phyloP scores from a whole-genome alignment of 495 filamentous ascomycete species.

The Penicillium taxi region DNA sequence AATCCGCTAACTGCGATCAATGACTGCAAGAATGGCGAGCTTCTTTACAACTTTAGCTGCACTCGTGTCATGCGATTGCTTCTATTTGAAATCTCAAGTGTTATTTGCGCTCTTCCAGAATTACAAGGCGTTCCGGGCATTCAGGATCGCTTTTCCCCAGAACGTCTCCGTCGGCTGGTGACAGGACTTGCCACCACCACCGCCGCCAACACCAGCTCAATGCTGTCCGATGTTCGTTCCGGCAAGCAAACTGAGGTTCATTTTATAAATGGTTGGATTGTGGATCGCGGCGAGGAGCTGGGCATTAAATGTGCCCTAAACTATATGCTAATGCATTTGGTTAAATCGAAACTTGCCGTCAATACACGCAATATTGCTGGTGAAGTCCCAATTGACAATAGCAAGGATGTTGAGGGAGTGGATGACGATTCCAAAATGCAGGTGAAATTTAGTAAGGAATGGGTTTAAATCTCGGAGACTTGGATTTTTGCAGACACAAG shows the following conservation, averaged over 20 bases:
- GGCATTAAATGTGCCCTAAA: slow-evolving; percentile 60
- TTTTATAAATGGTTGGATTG: slow-evolving; percentile 80
- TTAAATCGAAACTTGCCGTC: slow-evolving; percentile 30
- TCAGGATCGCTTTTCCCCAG: slow-evolving; percentile 45
- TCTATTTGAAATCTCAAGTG: slow-evolving; percentile 55
- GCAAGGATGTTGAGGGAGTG: background rate
- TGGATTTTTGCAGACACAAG: background rate
- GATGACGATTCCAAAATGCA: background rate
- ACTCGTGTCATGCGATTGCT: slow-evolving; percentile 53
- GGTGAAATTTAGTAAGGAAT: background rate
- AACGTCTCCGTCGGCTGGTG: slow-evolving; percentile 48
- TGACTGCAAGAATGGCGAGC: slow-evolving; percentile 62
- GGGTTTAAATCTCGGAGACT: slow-evolving; percentile 1
- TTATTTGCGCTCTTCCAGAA: slow-evolving; percentile 60
- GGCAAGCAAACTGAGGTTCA: slow-evolving; percentile 66
- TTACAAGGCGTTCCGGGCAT: slow-evolving; percentile 53
- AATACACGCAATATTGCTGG: slow-evolving; percentile 19
- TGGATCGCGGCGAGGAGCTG: slow-evolving; percentile 58
- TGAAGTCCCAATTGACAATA: slow-evolving; percentile 31
- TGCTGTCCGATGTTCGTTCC: slow-evolving; percentile 66
- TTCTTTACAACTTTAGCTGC: slow-evolving; percentile 54
- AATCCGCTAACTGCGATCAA: slow-evolving; percentile 73
- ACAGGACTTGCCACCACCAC: slow-evolving; percentile 54
- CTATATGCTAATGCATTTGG: slow-evolving; percentile 55
- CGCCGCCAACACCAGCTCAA: slow-evolving; percentile 61